These are phyloP conservation scores for Amanita molliuscula DNA, from an alignment of 768 basidiomycete species.

Conservation along the genomic window DNA sequence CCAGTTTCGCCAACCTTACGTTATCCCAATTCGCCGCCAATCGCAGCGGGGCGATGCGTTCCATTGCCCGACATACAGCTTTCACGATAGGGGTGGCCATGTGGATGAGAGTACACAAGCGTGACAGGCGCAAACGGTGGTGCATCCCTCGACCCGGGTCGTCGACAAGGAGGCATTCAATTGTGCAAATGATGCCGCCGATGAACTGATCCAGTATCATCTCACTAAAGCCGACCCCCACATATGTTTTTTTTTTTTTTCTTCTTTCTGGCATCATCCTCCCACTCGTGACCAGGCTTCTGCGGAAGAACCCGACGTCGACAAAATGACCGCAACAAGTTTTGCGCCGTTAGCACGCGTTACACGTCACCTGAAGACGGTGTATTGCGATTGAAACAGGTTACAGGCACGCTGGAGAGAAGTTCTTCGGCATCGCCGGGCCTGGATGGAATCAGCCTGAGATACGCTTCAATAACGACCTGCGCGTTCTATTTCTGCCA, in stretches of 20 bases:
- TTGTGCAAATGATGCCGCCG: background rate
- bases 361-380: background rate
- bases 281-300: background rate
- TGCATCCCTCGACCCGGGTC: background rate
- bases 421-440: background rate
- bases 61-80: slow-evolving; percentile 59
- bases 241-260: background rate
- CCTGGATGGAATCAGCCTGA: background rate
- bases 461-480: background rate
- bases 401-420: background rate
- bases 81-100: slow-evolving; percentile 33
- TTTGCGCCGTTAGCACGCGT: background rate
- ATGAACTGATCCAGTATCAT: background rate
- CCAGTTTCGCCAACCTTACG: slow-evolving; percentile 35
- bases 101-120: background rate
- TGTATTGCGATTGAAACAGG: background rate
- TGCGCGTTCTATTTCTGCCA: no score
- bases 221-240: background rate
- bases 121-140: background rate
- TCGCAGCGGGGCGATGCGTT: slow-evolving; percentile 75
- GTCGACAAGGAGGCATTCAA: background rate
- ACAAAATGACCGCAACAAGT: background rate
- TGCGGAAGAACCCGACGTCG: background rate
- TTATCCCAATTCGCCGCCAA: slow-evolving; percentile 94
- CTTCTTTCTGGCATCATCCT: background rate